Conservation (phyloP, 2,329 filamentous ascomycete species). For the Colletotrichum siamense region DNA sequence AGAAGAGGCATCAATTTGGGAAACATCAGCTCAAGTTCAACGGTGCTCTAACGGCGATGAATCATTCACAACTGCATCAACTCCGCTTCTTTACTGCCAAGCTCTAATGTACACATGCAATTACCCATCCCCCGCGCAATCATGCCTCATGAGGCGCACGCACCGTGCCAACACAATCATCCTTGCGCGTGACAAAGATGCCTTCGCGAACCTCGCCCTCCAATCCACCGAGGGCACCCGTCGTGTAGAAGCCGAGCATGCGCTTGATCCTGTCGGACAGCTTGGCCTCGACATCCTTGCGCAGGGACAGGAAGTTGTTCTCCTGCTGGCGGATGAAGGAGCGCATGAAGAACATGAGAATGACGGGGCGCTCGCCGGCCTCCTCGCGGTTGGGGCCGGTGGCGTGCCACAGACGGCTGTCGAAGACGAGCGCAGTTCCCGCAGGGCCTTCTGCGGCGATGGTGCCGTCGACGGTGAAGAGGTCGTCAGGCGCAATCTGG, state of each 20-base stretch:
- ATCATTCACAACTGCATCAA: neutral
- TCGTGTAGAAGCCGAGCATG: neutral
- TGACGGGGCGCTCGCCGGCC: neutral
- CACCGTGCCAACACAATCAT: neutral
- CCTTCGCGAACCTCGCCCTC: neutral
- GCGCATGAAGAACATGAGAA: slow-evolving; percentile 1
- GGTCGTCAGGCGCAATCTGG: neutral
- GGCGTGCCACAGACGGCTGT: neutral
- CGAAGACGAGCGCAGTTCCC: neutral
- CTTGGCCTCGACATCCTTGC: slow-evolving; percentile 8
- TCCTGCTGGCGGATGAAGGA: slow-evolving; percentile 4
- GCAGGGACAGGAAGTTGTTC: slow-evolving; percentile 2
- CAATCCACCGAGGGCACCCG: neutral
- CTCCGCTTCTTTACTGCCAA: neutral
- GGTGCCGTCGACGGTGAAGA: neutral
- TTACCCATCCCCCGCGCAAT: neutral
- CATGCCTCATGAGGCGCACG: neutral
- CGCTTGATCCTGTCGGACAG: neutral
- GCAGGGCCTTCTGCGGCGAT: neutral
- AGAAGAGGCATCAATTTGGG: neutral
- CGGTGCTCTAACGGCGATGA: neutral
- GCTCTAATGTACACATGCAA: neutral
- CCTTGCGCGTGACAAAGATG: neutral
- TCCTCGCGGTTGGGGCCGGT: neutral
- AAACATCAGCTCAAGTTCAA: neutral